Evolutionary conservation across 176 grass and related monocot species (phyloP), one percentile per base, ranked within the genome.

Genomic region (Aegilops umbellulata): DNA sequence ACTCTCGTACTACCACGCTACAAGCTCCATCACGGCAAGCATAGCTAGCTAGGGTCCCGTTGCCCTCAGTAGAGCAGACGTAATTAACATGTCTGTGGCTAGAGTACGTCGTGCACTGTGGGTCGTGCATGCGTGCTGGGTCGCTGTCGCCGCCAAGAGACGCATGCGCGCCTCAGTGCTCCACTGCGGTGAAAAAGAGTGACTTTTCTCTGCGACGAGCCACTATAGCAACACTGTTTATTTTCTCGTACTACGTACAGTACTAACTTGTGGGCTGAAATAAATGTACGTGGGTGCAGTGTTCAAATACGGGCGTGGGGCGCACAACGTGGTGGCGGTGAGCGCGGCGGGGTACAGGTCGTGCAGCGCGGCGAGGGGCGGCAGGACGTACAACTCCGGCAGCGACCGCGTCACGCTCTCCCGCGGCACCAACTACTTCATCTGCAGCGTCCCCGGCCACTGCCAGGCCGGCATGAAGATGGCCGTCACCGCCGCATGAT

Each of bases 401-500:
- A 95, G 81, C 60, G 95, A 97, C 85, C 92, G 95, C 78, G 29
- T 97, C 82, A 95, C 86, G 76, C 93, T 97, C 27, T 11, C 78
- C 49, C 89, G 95, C 53, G 95, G 95, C 44, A 69, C 72, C 65
- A 97, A 86, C 66, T 97, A 90, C 89, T 97, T 97, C 89, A 92
- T 97, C 89, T 97, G 95, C 88, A 85, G 14, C 92, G 19, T 90
- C 35, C 55, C 93, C 9, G 90, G 92, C 12, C 95, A 97, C 91
- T 97, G 95, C 90, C 82, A 80, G 44, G 76, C 85, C 34, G 95
- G 95, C 36, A 97, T 97, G 95, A 97, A 94, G 88, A 80, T 97
- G 7, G 95, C 92, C 11, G 75, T 97, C 88, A 93, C 70, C 27
- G 95, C 92, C 26, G 65, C 79, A 10, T 96, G 83, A 95, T 42